A percentile compares a stretch with the other conserved stretches of the same genome.
Evolutionary conservation across 2,329 filamentous ascomycete genomes (phyloP).

Genomic region (Rhexocercosporidium sp.): DNA sequence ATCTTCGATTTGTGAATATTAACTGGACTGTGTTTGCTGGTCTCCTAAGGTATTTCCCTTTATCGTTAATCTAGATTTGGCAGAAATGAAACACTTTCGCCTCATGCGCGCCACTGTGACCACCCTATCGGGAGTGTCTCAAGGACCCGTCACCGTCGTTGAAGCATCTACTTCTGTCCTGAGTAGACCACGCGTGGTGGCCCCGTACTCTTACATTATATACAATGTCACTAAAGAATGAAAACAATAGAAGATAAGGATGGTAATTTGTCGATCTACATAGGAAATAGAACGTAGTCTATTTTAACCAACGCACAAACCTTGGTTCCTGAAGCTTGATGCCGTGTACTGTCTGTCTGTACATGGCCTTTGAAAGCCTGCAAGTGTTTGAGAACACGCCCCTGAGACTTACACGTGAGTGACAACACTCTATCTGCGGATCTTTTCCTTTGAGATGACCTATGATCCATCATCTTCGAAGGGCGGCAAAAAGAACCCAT

Average conservation of each 20-base stretch:
- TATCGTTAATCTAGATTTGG: background rate
- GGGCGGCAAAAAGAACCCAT: too few relatives aligned
- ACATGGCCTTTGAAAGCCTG: too few relatives aligned
- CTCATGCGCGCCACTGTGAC: background rate
- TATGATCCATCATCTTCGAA: too few relatives aligned
- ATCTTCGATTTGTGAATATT: background rate
- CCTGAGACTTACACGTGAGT: background rate
- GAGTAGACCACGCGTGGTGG: background rate
- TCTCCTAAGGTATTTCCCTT: background rate
- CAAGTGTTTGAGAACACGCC: background rate
- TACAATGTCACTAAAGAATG: background rate
- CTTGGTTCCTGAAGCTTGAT: background rate
- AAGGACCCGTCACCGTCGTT: background rate
- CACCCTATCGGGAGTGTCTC: background rate
- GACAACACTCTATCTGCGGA: background rate
- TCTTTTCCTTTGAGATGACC: background rate
- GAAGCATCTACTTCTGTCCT: background rate
- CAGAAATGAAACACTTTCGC: background rate
- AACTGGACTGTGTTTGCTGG: background rate
- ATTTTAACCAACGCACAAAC: background rate
- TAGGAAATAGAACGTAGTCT: background rate
- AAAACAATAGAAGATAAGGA: background rate
- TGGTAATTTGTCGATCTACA: background rate
- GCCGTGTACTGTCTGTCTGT: background rate
- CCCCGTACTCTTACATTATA: background rate